These are phyloP conservation scores for Hypoxylon crocopeplum DNA, from an alignment of 495 filamentous ascomycete genomes.

Conservation along the genomic window DNA sequence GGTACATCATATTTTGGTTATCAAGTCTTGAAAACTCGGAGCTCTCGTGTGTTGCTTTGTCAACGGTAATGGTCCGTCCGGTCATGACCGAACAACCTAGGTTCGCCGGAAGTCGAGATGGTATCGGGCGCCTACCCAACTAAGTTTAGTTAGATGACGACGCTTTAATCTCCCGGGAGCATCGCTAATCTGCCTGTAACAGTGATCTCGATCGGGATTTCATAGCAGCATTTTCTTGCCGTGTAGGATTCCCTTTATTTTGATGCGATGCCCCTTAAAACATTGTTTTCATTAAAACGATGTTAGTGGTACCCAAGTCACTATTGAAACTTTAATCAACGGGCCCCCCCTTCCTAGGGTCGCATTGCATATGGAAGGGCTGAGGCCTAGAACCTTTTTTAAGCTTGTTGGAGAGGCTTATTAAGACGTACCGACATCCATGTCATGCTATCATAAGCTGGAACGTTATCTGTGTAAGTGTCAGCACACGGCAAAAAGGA, in stretches of 20 bases:
- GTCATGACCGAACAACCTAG: too few relatives aligned
- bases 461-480: constrained; percentile 2
- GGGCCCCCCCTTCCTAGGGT: constrained; percentile 27
- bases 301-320: constrained; percentile 12
- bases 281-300: constrained; percentile 32
- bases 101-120: too few relatives aligned
- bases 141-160: constrained; percentile 30
- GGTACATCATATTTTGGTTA: constrained; percentile 1
- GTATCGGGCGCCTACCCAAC: constrained; percentile 12
- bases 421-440: constrained; percentile 11
- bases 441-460: constrained; percentile 13
- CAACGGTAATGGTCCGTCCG: too few relatives aligned
- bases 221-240: constrained; percentile 1
- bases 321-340: constrained; percentile 31
- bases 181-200: constrained; percentile 32
- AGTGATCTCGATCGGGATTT: constrained; percentile 32
- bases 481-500: too few relatives aligned
- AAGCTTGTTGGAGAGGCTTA: constrained; percentile 21
- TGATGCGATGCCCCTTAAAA: constrained; percentile 33
- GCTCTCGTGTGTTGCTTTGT: too few relatives aligned
- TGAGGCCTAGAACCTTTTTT: constrained; percentile 26
- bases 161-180: constrained; percentile 28
- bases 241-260: constrained; percentile 9
- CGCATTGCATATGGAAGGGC: constrained; percentile 38
- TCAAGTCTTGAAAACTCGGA: neutral